These are phyloP conservation scores for Glarea lozoyensis DNA, from an alignment of 495 filamentous ascomycete species.

Conservation along the genomic window DNA sequence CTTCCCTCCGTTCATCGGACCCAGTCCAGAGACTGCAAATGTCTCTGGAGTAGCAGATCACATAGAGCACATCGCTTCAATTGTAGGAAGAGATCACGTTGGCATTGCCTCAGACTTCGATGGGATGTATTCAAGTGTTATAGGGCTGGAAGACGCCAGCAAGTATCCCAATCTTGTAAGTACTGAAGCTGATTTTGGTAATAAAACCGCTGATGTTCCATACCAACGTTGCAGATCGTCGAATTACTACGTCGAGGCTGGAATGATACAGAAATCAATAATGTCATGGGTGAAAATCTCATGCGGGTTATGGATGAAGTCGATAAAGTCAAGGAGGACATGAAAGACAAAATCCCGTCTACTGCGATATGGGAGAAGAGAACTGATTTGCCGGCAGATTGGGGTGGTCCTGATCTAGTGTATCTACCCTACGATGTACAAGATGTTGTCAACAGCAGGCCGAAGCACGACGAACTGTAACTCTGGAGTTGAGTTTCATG, in stretches of 20 bases:
- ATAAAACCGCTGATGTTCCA: background rate
- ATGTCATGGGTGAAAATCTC: slow-evolving; percentile 3
- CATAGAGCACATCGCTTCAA: slow-evolving; percentile 12
- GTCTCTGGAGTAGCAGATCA: slow-evolving; percentile 8
- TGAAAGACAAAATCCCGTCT: slow-evolving; percentile 1
- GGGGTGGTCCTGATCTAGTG: slow-evolving; percentile 3
- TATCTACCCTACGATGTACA: slow-evolving; percentile 4
- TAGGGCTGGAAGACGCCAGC: slow-evolving; percentile 14
- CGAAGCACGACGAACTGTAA: slow-evolving; percentile 24
- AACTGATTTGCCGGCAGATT: slow-evolving; percentile 3
- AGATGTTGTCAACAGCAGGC: slow-evolving; percentile 31
- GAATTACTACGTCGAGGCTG: slow-evolving; percentile 2
- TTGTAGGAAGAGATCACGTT: slow-evolving; percentile 11
- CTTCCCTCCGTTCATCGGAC: slow-evolving; percentile 3
- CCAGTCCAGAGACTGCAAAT: slow-evolving; percentile 6
- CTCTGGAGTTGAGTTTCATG: background rate
- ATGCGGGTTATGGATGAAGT: slow-evolving; percentile 7
- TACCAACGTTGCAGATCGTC: slow-evolving; percentile 5
- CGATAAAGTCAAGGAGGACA: slow-evolving; percentile 1
- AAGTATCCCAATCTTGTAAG: slow-evolving; percentile 13
- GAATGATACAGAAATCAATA: slow-evolving; percentile 7
- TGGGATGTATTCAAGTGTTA: slow-evolving; percentile 8
- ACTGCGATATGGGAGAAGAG: slow-evolving; percentile 5
- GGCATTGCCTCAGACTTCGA: slow-evolving; percentile 17
- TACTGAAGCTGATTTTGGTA: background rate